Evolutionary conservation across 1,284 basidiomycete genomes (phyloP), one percentile per base, ranked within the genome.

Genomic region (Trichosporon coremiiforme): DNA sequence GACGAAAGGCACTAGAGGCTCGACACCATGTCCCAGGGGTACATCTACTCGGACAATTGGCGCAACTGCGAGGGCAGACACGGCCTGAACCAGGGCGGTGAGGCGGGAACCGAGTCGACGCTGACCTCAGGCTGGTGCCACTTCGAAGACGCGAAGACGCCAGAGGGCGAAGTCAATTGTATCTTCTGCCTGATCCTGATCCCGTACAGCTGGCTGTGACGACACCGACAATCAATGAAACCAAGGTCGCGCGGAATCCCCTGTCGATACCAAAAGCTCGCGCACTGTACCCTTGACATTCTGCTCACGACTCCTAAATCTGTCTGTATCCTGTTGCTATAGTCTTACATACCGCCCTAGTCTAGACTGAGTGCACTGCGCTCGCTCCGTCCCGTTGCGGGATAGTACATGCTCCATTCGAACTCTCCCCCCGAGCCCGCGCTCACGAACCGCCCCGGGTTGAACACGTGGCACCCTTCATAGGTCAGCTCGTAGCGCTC

Each of bases 391-490:
- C 82, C 80, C 2, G 80, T 82, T 4, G 82, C 77, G 35, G 94
- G 94, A 68, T 90, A 91, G 78, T 94, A 96, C 17, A 92, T 91
- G n/a, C 91, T 92, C 85, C 95, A 95, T 17, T 88, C 87, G 75
- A 92, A 91, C 2, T 90, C 80, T 4, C 76, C 77, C 4, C 76
- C 74, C 0, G 76, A 87, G 62, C 88, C 90, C 8, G 91, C 89
- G 15, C 67, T 69, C 17, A 94, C 85, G 78, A 95, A 95, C 67
- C 90, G 89, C 13, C 97, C 96, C 0, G 97, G 97, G 81, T 99
- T 99, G 86, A 99, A 95, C 36, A 99, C 97, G 83, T 98, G 96
- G 79, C 97, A 99, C 6, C 94, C 94, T 73, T 96, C 95, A 80
- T 99, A 99, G 0, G 95, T 99, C 75, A 98, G 87, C 77, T 97